These are phyloP conservation scores for Elsinoe arachidis DNA, from an alignment of 2,329 filamentous ascomycete species.

Conservation along the genomic window DNA sequence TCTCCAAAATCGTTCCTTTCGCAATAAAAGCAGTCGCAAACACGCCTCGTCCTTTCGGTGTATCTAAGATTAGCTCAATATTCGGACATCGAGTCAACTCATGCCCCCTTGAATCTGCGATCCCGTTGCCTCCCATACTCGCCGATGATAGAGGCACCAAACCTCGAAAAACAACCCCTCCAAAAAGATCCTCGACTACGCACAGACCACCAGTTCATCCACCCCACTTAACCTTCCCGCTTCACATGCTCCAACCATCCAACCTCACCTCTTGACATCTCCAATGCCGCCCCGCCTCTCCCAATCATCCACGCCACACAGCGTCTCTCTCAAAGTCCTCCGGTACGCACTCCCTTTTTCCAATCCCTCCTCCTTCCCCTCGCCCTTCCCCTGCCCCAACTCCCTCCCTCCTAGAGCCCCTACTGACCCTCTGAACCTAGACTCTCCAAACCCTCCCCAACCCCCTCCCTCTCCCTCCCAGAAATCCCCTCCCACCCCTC, in stretches of 20 bases:
- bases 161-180: background rate
- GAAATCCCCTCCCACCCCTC: slow-evolving; percentile 43
- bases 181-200: background rate
- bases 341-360: slow-evolving; percentile 74
- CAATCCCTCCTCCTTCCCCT: slow-evolving; percentile 59
- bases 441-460: slow-evolving; percentile 71
- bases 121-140: too few species aligned
- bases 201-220: slow-evolving; percentile 6
- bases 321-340: slow-evolving; percentile 73
- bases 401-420: slow-evolving; percentile 5
- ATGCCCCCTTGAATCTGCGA: slow-evolving; percentile 24
- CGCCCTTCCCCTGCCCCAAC: slow-evolving; percentile 40
- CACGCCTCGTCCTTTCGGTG: slow-evolving; percentile 38
- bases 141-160: too few species aligned
- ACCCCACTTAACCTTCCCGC: background rate
- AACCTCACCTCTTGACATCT: background rate
- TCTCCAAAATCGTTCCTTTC: slow-evolving; percentile 42
- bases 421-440: slow-evolving; percentile 36
- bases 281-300: slow-evolving; percentile 5
- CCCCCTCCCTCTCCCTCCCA: slow-evolving; percentile 58
- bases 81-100: slow-evolving; percentile 12
- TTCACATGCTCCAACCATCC: background rate
- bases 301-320: slow-evolving; percentile 50
- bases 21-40: slow-evolving; percentile 42
- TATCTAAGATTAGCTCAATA: slow-evolving; percentile 15